Base-by-base conservation (phyloP, 2,329 filamentous ascomycete genomes). In the Cordyceps cicadae region DNA sequence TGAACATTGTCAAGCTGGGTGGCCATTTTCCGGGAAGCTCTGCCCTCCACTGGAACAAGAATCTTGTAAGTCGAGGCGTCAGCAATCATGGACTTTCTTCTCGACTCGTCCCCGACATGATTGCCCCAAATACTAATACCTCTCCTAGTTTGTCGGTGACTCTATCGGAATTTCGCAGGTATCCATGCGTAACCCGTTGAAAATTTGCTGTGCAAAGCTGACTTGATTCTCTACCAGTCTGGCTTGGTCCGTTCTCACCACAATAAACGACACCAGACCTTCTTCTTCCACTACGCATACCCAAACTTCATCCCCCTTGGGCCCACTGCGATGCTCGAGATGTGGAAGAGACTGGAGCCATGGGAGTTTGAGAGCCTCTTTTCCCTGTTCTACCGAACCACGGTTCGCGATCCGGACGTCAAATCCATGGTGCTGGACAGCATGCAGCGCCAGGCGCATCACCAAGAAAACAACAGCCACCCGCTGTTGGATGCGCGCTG, bases 21-120 rank as follows among this genome's bases (percentile, higher is more conserved):
- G 90, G 90, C 0, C 90, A 95, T 74, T 94, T 94, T 67, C 87
- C 87, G 0, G 90, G 90, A 0, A 89, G 85, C 64, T 73, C 88
- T 62, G 84, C 91, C 3, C 69, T 89, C 63, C 79, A 87, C 26
- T 89, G 83, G 72, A 78, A 80, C 19, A 72, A 74, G 1, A 80
- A 79, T 53, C 73, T 94, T 46, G 60, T 54, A 49, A 39, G 60
- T 59, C 14, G 17, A 1, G 21, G 29, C 53, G 24, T 8, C 17
- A 8, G n/a, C 11, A 15, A 29, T 17, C 9, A 24, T 19, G 15
- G 19, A 9, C 4, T 11, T 4, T 54, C 9, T 6, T 15, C 26
- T 17, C 5, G 14, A 29, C 41, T 34, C 21, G 34, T 1, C 7
- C 15, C 34, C 14, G 15, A 3, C n/a, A n/a, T 34, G 21, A 12